Base-by-base conservation (phyloP, 306 rosid species). In the Acacia crassicarpa region DNA sequence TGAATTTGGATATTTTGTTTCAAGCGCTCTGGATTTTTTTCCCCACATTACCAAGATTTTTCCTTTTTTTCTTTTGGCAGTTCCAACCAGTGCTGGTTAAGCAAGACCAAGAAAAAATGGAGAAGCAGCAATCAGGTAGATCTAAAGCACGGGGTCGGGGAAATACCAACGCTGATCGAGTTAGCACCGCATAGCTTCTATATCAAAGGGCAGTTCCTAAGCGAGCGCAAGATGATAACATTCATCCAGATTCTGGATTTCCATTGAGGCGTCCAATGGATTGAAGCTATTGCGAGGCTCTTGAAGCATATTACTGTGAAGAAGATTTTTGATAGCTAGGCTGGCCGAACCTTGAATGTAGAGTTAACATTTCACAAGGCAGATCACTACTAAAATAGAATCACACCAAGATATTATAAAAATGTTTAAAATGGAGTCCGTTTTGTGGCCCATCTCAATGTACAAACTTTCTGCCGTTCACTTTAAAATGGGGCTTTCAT, bases 21-120 rank as follows among this genome's bases (percentile, higher is more conserved):
- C 72, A 22, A 51, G 44, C 23, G 32, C 30, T 44, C 9, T 40
- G n/a, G 33, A 10, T 6, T 23, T 3, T 69, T 41, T 30, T 80
- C 44, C 19, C 54, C 65, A 35, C 65, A 11, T 23, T 41, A 40
- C 74, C 27, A 19, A 41, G 49, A 15, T 20, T 49, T 58, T 22
- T 23, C 2, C 16, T 48, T 11, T 15, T 48, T 15, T 3, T 62
- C 56, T 62, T 66, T 79, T 78, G 86, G 82, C 93, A 95, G 99
- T 95, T 95, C 83, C 87, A 92, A 88, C 99, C 98, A 2, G 93
- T 93, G 89, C 84, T 91, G 76, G 92, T 91, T 54, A 91, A 95
- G 84, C 91, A 93, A 84, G 93, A 92, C 74, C 77, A 86, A 71
- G 90, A 92, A 8, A 82, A 83, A 73, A 63, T 27, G 20, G 89